These are phyloP conservation scores for Naganishia vishniacii DNA, from an alignment of 768 basidiomycete species.

Conservation along the genomic window DNA sequence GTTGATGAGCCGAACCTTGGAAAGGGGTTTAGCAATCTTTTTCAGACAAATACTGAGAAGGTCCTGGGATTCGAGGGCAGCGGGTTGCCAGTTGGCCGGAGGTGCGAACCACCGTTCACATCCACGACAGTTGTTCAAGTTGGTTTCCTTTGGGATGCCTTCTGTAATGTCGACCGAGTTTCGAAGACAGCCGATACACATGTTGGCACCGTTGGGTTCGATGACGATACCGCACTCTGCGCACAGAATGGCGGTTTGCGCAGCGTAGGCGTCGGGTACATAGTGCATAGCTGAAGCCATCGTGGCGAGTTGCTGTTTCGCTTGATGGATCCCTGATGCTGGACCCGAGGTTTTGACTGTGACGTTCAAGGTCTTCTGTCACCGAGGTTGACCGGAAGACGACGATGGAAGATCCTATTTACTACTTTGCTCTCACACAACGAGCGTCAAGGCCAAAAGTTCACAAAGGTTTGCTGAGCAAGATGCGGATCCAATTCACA, in stretches of 20 bases:
- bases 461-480: constrained; percentile 16
- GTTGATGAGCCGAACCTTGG: constrained; percentile 92
- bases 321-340: background rate
- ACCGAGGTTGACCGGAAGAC: too few relatives aligned
- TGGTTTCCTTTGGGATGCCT: constrained; percentile 82
- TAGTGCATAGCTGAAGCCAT: constrained; percentile 39
- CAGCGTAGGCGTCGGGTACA: constrained; percentile 38
- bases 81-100: constrained; percentile 76
- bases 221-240: constrained; percentile 49
- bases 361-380: too few relatives aligned
- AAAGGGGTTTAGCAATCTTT: constrained; percentile 63
- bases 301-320: background rate
- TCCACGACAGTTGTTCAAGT: constrained; percentile 87
- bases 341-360: too few relatives aligned
- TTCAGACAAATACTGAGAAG: constrained; percentile 81
- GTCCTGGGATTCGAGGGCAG: constrained; percentile 84
- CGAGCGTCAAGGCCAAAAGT: constrained; percentile 9
- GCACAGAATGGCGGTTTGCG: constrained; percentile 47
- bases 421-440: too few relatives aligned
- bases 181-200: constrained; percentile 45
- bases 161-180: constrained; percentile 83
- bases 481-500: constrained; percentile 13
- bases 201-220: constrained; percentile 26
- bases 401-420: too few relatives aligned
- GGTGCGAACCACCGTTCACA: constrained; percentile 94